Base-by-base conservation (phyloP, 2,329 filamentous ascomycete species). In the Helotiales sp. region DNA sequence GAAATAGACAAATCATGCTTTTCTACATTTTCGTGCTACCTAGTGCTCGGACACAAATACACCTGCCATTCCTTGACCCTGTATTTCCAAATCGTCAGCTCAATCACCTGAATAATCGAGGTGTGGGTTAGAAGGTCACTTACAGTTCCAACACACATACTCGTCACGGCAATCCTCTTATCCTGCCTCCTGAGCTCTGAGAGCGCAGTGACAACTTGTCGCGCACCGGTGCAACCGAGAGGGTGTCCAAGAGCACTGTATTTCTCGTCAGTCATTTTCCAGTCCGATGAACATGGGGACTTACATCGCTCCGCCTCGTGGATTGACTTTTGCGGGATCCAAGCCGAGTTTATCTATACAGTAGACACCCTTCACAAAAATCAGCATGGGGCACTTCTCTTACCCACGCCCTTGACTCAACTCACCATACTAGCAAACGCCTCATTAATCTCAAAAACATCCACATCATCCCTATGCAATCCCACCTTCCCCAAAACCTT, bases 391-490 rank as follows among this genome's bases (percentile, higher is more conserved):
- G n/a, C n/a, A n/a, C 15, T 34, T 20, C 24, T 52, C 59, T 34
- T 22, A 8, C 5, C 15, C 13, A n/a, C 34, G 22, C 3, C 5
- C 49, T 24, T 10, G 20, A 28, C 6, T 10, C 40, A n/a, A 96
- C 86, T 97, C 93, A 71, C 89, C 93, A 98, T 98, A 66, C 91
- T 95, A 52, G 95, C 95, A 80, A 98, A 98, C 0, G 95, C 95
- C 87, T 98, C 95, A 85, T 98, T 98, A 85, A 98, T 97, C 87
- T 98, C 95, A 78, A 87, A 97, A 77, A 98, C 93, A 78, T 98
- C 95, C 45, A 98, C 93, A 73, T 97, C 94, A 63, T 95, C 89
- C 80, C 89, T 91, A 77, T 83, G 83, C 74, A 98, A 87, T 67
- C 93, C 93, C 0, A 93, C 92, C 79, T 95, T 93, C 77, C 91